Base-by-base conservation (phyloP, 495 filamentous ascomycete species). In the Talaromyces adpressus region DNA sequence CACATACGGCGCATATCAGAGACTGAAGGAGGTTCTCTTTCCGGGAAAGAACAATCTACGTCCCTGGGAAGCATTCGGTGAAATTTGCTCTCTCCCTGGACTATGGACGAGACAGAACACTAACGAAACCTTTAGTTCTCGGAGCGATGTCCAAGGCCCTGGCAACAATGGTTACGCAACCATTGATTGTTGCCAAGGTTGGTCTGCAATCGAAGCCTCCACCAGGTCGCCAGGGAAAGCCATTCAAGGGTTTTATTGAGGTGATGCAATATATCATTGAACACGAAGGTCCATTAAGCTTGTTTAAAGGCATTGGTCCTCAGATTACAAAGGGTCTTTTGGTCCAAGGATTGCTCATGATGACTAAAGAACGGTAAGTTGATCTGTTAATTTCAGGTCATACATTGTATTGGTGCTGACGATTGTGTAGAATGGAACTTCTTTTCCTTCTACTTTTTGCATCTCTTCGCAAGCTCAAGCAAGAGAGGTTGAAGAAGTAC, bases 291-390 rank as follows among this genome's bases (percentile, higher is more conserved):
- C 66, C 81, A 3, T 67, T 88, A 20, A 89, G 90, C 20, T 82
- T 98, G 14, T 98, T 97, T 82, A 99, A 98, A 79, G 94, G 94
- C 23, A 96, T 99, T 71, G 93, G 87, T 0, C 94, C 94, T 0
- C 94, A 99, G 72, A 87, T 99, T 57, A 69, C 89, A 54, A 99
- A 99, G 75, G 94, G 95, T 18, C 77, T 99, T 52, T 68, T 98
- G 53, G 94, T 99, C 5, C 94, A 99, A 70, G 94, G 94, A 60
- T 79, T 98, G 57, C 78, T 99, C 25, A 99, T 99, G 94, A 99
- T 98, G 94, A 96, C 91, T 4, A 99, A 99, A 79, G 95, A 99
- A 76, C 85, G 92, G 92, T n/a, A n/a, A n/a, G n/a, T n/a, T n/a
- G n/a, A n/a, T n/a, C n/a, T n/a, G n/a, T n/a, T n/a, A n/a, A n/a